phyloP scores from a whole-genome alignment of 1,284 basidiomycete species.

The Ceratobasidium sp. region DNA sequence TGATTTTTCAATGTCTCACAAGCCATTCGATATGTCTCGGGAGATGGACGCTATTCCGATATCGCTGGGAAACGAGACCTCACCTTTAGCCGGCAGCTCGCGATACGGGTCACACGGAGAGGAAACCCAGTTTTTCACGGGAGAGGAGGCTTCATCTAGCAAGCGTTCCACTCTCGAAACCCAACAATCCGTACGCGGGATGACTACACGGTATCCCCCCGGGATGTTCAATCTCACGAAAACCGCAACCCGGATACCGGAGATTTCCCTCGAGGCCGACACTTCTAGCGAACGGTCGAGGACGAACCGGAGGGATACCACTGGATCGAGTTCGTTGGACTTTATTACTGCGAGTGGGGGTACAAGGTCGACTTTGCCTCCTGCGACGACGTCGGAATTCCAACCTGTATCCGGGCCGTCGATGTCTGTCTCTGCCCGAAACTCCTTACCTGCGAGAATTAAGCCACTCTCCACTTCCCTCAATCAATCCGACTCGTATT shows the following conservation, averaged over 20 bases:
- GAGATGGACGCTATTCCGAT: slow-evolving; percentile 36
- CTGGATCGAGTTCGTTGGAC: slow-evolving; percentile 32
- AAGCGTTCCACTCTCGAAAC: not conserved
- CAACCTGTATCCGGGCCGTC: not conserved
- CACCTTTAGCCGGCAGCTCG: too few species aligned
- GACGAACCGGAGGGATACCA: slow-evolving; percentile 8
- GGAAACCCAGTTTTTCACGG: slow-evolving; percentile 4
- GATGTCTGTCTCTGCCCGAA: not conserved
- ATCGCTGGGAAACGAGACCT: not conserved
- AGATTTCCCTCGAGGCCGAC: slow-evolving; percentile 13
- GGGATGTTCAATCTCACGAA: slow-evolving; percentile 45
- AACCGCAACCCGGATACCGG: slow-evolving; percentile 3
- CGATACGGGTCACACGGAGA: not conserved
- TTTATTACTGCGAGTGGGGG: slow-evolving; percentile 27
- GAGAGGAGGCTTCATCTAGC: not conserved
- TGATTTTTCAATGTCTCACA: slow-evolving; percentile 21
- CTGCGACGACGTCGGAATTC: not conserved
- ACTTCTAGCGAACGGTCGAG: not conserved
- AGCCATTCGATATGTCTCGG: slow-evolving; percentile 35
- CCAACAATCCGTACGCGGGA: slow-evolving; percentile 14
- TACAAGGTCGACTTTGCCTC: not conserved
- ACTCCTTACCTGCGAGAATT: not conserved
- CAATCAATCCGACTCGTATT: slow-evolving; percentile 1
- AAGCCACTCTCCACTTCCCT: not conserved
- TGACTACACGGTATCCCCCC: slow-evolving; percentile 39